Evolutionary conservation across 441 rosid genomes (phyloP).

Genomic region (Gossypium gossypioides): DNA sequence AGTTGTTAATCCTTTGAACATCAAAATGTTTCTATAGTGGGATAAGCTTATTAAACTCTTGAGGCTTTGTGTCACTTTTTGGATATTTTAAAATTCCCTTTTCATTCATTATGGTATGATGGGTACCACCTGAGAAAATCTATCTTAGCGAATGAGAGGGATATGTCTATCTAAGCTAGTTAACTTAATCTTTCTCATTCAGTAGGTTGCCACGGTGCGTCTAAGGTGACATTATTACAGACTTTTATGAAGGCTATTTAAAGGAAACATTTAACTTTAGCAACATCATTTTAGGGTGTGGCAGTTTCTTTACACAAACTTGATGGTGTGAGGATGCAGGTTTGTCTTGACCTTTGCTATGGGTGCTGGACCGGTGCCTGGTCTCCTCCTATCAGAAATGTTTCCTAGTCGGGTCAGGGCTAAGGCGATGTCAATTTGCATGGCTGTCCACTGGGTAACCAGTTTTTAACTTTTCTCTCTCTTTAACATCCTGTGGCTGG

Average conservation of each 20-base stretch:
- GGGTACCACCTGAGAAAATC: neutral
- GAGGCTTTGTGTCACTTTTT: neutral
- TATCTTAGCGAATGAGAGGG: constrained; percentile 16
- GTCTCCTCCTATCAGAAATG: constrained; percentile 59
- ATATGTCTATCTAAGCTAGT: neutral
- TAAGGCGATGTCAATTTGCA: constrained; percentile 62
- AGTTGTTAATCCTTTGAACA: constrained; percentile 20
- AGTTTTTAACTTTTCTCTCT: constrained; percentile 9
- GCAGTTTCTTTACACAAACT: neutral
- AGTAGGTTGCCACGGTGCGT: neutral
- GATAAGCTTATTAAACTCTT: neutral
- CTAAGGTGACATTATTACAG: neutral
- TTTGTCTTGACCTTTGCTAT: constrained; percentile 50
- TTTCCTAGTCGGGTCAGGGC: constrained; percentile 60
- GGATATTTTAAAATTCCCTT: neutral
- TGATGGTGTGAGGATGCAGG: constrained; percentile 30
- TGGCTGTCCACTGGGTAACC: constrained; percentile 66
- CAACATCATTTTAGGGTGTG: constrained; percentile 4
- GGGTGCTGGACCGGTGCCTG: constrained; percentile 67
- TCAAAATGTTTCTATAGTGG: neutral
- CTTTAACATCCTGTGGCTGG: neutral
- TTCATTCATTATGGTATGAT: constrained; percentile 1
- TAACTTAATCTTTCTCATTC: neutral
- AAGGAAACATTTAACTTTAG: constrained; percentile 9
- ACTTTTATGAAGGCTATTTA: constrained; percentile 1